Evolutionary conservation across 176 grass and related monocot genomes (phyloP).

Genomic region (Ensete glaucum): DNA sequence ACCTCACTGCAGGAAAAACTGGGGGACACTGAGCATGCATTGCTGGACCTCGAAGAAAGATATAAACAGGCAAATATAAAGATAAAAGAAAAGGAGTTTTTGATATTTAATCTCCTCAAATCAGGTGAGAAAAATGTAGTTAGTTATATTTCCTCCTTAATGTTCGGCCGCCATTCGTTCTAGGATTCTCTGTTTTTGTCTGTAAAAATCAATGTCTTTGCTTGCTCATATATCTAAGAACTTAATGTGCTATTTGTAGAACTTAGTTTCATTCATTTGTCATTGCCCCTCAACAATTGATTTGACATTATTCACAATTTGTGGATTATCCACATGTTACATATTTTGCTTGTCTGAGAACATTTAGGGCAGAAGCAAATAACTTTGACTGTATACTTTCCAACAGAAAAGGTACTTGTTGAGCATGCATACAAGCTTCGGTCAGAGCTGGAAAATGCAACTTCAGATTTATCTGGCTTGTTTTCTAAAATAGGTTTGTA

Average conservation of each 20-base stretch:
- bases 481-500: constrained; percentile 89
- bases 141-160: constrained; percentile 9
- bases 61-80: constrained; percentile 81
- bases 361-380: background rate
- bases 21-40: constrained; percentile 57
- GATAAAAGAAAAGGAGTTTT: constrained; percentile 98
- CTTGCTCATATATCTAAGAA: background rate
- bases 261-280: background rate
- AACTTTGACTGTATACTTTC: background rate
- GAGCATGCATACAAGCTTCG: constrained; percentile 76
- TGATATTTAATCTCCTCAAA: constrained; percentile 85
- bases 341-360: background rate
- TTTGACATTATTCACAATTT: background rate
- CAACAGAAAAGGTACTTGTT: constrained; percentile 75
- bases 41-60: constrained; percentile 93
- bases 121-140: constrained; percentile 46
- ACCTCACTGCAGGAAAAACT: constrained; percentile 60
- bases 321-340: background rate
- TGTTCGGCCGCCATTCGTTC: constrained; percentile 15
- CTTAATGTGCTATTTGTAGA: background rate
- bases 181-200: background rate
- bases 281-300: background rate
- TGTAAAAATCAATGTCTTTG: background rate
- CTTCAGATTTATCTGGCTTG: constrained; percentile 75
- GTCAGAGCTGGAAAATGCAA: constrained; percentile 65